A percentile compares a stretch with the other conserved stretches of the same genome.
Conservation (phyloP, 495 filamentous ascomycete genomes). For the Neurospora hispaniola region DNA sequence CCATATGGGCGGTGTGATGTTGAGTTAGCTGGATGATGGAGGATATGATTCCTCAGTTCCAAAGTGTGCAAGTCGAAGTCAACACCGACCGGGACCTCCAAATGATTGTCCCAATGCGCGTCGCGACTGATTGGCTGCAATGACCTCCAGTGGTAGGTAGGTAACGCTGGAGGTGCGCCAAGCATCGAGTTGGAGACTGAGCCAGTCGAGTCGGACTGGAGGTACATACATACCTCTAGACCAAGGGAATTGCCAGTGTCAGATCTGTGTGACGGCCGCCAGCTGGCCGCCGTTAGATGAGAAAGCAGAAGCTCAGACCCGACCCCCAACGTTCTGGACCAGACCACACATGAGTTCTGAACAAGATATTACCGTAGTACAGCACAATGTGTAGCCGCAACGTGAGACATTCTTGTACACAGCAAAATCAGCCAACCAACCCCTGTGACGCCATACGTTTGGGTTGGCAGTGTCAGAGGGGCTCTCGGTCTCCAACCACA, state of each 20-base stretch:
- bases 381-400: background rate
- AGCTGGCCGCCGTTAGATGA: background rate
- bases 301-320: background rate
- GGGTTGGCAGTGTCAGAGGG: background rate
- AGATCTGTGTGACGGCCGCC: background rate
- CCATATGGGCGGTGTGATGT: background rate
- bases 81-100: background rate
- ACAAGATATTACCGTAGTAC: background rate
- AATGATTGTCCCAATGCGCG: background rate
- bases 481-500: background rate
- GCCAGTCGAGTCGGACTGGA: too few species aligned
- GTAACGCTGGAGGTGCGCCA: background rate
- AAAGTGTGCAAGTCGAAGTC: too few species aligned
- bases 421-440: background rate
- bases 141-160: too few species aligned
- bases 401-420: background rate
- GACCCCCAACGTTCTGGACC: background rate
- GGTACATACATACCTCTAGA: too few species aligned
- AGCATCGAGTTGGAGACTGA: background rate
- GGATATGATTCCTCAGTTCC: background rate
- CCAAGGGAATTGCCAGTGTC: background rate
- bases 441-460: background rate
- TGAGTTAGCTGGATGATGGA: background rate
- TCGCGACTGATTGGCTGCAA: background rate
- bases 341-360: background rate